A percentile compares a stretch with the other conserved stretches of the same genome.
Conservation (phyloP, 306 rosid genomes). For the Neltuma alba region DNA sequence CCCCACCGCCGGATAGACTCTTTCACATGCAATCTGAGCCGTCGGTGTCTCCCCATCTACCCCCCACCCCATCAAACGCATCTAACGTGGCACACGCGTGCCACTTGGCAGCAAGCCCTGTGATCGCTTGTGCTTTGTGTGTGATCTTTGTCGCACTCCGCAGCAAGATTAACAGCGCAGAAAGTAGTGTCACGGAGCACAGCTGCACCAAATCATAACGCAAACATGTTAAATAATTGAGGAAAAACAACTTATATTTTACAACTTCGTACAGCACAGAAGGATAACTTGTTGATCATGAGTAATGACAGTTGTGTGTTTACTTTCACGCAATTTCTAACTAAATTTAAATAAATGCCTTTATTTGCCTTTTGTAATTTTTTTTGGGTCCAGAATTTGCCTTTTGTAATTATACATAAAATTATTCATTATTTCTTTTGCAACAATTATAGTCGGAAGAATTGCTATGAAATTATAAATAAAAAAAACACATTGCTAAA, state of each 20-base stretch:
- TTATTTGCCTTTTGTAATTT: neutral
- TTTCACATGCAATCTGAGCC: conserved; percentile 31
- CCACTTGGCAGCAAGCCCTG: conserved; percentile 96
- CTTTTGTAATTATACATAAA: neutral
- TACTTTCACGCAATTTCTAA: neutral
- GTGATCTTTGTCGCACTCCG: conserved; percentile 93
- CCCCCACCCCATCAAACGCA: conserved; percentile 60
- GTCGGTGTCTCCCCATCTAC: conserved; percentile 43
- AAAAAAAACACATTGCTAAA: too few relatives aligned
- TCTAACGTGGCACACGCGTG: conserved; percentile 94
- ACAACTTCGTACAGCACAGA: neutral
- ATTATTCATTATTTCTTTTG: neutral
- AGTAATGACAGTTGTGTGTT: neutral
- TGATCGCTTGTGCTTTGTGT: conserved; percentile 90
- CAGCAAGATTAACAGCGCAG: conserved; percentile 62
- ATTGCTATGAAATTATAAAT: too few relatives aligned
- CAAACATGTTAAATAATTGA: neutral
- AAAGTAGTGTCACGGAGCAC: conserved; percentile 73
- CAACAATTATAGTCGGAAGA: neutral
- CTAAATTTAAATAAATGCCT: neutral
- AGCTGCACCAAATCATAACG: conserved; percentile 47
- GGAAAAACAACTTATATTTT: neutral
- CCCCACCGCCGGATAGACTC: conserved; percentile 35
- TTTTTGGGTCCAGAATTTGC: too few relatives aligned
- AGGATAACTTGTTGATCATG: neutral